Conservation (phyloP, 768 basidiomycete genomes). For the Boletus reticuloceps region DNA sequence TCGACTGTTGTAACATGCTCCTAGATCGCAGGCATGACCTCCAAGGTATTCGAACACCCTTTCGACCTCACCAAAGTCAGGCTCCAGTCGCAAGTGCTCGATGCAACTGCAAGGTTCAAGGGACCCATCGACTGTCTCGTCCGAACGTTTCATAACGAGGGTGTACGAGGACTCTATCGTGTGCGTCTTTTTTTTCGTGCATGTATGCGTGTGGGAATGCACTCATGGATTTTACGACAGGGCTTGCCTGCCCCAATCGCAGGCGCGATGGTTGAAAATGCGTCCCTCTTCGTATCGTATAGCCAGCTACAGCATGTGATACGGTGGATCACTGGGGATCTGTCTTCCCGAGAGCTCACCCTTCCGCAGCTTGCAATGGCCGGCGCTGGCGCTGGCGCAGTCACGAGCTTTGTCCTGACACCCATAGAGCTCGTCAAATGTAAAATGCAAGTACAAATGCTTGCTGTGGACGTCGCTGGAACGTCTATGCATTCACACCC, state of each 20-base stretch:
- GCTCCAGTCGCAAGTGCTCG: constrained; percentile 86
- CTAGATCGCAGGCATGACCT: constrained; percentile 81
- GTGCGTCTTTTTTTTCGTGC: constrained; percentile 45
- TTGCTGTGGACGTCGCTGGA: constrained; percentile 36
- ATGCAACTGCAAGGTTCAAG: constrained; percentile 63
- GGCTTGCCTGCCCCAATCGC: constrained; percentile 89
- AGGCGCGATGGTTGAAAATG: constrained; percentile 93
- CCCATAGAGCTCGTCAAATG: constrained; percentile 96
- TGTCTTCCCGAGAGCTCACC: constrained; percentile 43
- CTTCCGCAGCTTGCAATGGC: constrained; percentile 74
- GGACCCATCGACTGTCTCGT: constrained; percentile 87
- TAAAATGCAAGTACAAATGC: constrained; percentile 97
- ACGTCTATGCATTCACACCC: constrained; percentile 12
- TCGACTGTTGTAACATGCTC: neutral
- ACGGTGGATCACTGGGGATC: constrained; percentile 39
- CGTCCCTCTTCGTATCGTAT: constrained; percentile 83
- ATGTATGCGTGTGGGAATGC: neutral
- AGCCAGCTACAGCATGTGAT: constrained; percentile 67
- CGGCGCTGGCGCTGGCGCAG: constrained; percentile 82
- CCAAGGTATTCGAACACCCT: constrained; percentile 89
- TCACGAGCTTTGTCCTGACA: constrained; percentile 86
- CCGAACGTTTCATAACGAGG: constrained; percentile 80
- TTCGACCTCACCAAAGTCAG: constrained; percentile 95
- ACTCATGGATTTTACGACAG: constrained; percentile 37
- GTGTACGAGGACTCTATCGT: constrained; percentile 80